Evolutionary conservation across 306 rosid genomes (phyloP).

Genomic region (Argentina anserina): DNA sequence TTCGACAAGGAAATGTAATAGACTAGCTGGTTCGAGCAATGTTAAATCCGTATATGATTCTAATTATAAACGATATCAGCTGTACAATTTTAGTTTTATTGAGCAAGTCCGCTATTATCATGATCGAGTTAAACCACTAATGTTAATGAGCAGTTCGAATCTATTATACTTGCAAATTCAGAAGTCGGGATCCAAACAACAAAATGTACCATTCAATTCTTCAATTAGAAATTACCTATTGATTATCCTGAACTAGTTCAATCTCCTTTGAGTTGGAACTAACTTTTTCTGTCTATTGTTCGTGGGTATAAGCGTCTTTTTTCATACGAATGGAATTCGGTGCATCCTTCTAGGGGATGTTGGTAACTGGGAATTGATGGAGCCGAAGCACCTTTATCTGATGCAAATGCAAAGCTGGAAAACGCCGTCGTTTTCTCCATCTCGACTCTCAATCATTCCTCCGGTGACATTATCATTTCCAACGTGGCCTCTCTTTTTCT

Average conservation of each 20-base stretch:
- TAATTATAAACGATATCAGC: too few species aligned
- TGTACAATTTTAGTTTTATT: too few species aligned
- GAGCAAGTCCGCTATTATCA: background rate
- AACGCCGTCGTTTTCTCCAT: slow-evolving; percentile 9
- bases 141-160: background rate
- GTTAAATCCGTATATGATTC: too few species aligned
- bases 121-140: background rate
- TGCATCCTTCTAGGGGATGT: slow-evolving; percentile 9
- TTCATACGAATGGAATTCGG: background rate
- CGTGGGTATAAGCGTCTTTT: slow-evolving; percentile 6
- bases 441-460: background rate
- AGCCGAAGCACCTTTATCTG: slow-evolving; percentile 11
- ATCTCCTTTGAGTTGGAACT: too few species aligned
- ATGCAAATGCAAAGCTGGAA: background rate
- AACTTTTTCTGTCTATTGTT: too few species aligned
- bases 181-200: background rate
- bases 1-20: too few species aligned
- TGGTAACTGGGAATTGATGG: slow-evolving; percentile 13
- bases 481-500: background rate
- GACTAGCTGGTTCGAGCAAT: too few species aligned
- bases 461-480: background rate
- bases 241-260: too few species aligned
- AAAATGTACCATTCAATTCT: background rate
- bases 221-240: too few species aligned
- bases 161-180: background rate